A percentile compares a stretch with the other conserved stretches of the same genome.
These are phyloP conservation scores for Grosmannia clavigera DNA, from an alignment of 2,329 filamentous ascomycete species.

Conservation along the genomic window DNA sequence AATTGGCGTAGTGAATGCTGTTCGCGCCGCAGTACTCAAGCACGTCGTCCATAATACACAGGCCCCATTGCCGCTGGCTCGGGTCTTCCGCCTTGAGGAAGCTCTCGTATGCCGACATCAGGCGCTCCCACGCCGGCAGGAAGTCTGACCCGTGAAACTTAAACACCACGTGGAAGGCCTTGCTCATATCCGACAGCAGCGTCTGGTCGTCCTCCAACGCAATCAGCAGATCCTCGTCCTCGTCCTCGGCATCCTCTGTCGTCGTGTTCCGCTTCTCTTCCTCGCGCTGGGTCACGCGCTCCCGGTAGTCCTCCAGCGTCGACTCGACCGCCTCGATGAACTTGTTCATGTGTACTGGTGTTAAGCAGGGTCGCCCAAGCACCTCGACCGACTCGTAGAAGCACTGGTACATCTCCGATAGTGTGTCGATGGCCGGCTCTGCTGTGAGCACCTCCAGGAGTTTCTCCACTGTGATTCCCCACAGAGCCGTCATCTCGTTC, in stretches of 20 bases:
- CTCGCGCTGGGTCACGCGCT: slow-evolving; percentile 68
- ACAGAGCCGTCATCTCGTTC: slow-evolving; percentile 66
- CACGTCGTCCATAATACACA: slow-evolving; percentile 97
- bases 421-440: slow-evolving; percentile 88
- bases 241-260: slow-evolving; percentile 76
- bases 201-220: slow-evolving; percentile 97
- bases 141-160: slow-evolving; percentile 86
- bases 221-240: slow-evolving; percentile 73
- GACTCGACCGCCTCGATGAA: slow-evolving; percentile 82
- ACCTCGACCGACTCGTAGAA: slow-evolving; percentile 98
- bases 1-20: slow-evolving; percentile 73
- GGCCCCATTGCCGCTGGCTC: slow-evolving; percentile 94
- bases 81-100: slow-evolving; percentile 74
- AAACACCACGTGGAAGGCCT: slow-evolving; percentile 97
- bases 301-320: slow-evolving; percentile 85
- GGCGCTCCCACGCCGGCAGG: slow-evolving; percentile 74
- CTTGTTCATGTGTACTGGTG: slow-evolving; percentile 62
- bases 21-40: slow-evolving; percentile 90
- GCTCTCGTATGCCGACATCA: slow-evolving; percentile 72
- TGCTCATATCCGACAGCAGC: slow-evolving; percentile 97
- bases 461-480: slow-evolving; percentile 77
- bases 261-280: slow-evolving; percentile 66
- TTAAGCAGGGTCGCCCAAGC: slow-evolving; percentile 73
- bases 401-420: slow-evolving; percentile 99
- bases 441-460: slow-evolving; percentile 85